Percentiles rank a stretch among this genome's conserved stretches.
Conservation (phyloP, 768 basidiomycete species). For the Suillus alpinus region DNA sequence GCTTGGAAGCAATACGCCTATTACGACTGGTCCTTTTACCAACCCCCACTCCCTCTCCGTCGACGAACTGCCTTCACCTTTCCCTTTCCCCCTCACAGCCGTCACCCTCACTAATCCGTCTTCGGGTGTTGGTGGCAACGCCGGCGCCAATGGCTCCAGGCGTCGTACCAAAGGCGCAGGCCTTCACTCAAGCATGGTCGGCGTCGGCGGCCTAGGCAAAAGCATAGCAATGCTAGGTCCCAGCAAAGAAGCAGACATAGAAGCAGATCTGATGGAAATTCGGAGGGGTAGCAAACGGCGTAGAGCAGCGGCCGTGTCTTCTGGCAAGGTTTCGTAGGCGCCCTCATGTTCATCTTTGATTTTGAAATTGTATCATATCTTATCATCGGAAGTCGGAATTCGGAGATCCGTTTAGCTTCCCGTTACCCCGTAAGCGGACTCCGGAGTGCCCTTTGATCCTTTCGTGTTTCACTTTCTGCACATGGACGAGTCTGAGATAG, state of each 20-base stretch:
- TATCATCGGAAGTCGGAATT: slow-evolving; percentile 26
- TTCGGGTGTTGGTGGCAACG: slow-evolving; percentile 34
- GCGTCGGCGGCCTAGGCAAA: slow-evolving; percentile 70
- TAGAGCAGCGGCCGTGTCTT: slow-evolving; percentile 30
- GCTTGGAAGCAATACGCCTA: slow-evolving; percentile 44
- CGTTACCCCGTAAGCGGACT: not conserved
- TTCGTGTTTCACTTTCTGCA: not conserved
- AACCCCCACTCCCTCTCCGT: slow-evolving; percentile 85
- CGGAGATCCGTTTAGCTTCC: slow-evolving; percentile 13
- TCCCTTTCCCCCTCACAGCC: slow-evolving; percentile 70
- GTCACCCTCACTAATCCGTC: slow-evolving; percentile 40
- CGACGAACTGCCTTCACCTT: slow-evolving; percentile 84
- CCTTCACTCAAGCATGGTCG: slow-evolving; percentile 52
- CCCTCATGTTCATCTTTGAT: not conserved
- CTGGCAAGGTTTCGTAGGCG: slow-evolving; percentile 27
- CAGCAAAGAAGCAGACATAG: slow-evolving; percentile 69
- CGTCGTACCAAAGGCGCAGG: slow-evolving; percentile 54
- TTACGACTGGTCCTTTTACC: slow-evolving; percentile 65
- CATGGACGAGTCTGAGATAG: not conserved
- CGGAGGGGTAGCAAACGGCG: slow-evolving; percentile 67
- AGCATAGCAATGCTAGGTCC: slow-evolving; percentile 54
- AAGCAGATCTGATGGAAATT: slow-evolving; percentile 76
- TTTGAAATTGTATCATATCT: slow-evolving; percentile 16
- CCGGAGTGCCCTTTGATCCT: not conserved
- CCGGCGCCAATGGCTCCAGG: slow-evolving; percentile 36